phyloP scores from a whole-genome alignment of 2,329 filamentous ascomycete species.

The Claviceps sp. region DNA sequence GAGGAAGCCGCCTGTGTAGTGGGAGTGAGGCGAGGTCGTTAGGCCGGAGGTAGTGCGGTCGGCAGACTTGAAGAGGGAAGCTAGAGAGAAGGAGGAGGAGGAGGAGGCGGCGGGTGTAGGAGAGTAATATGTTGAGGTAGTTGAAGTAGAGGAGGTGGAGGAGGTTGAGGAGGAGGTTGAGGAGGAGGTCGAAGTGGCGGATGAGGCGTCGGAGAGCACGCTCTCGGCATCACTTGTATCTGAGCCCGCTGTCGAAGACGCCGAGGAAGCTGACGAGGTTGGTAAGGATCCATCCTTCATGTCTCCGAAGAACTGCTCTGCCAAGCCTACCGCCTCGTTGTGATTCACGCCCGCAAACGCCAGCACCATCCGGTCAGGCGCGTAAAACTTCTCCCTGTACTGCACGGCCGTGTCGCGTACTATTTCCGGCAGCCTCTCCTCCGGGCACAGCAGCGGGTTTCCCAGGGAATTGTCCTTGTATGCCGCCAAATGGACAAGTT shows the following conservation, averaged over 20 bases:
- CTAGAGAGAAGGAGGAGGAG: slow-evolving; percentile 26
- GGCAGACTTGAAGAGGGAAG: too few relatives aligned
- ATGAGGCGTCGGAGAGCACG: slow-evolving; percentile 19
- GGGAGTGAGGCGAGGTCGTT: slow-evolving; percentile 53
- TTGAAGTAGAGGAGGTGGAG: slow-evolving; percentile 16
- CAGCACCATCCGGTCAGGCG: slow-evolving; percentile 81
- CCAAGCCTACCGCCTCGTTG: slow-evolving; percentile 60
- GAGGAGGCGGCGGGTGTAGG: slow-evolving; percentile 19
- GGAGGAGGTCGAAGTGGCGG: slow-evolving; percentile 19
- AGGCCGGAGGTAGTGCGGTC: slow-evolving; percentile 7
- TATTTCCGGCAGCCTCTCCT: slow-evolving; percentile 66
- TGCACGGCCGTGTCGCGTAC: slow-evolving; percentile 57
- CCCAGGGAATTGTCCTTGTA: slow-evolving; percentile 94
- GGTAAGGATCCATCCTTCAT: slow-evolving; percentile 45
- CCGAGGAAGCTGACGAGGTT: not conserved
- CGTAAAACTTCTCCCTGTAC: slow-evolving; percentile 75
- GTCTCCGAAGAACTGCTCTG: slow-evolving; percentile 80
- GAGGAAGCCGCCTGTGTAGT: slow-evolving; percentile 90
- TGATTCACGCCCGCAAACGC: slow-evolving; percentile 91
- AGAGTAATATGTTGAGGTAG: slow-evolving; percentile 4
- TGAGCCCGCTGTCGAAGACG: slow-evolving; percentile 40
- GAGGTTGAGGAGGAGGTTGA: slow-evolving; percentile 14
- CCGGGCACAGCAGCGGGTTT: slow-evolving; percentile 82
- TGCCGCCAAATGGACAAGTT: slow-evolving; percentile 88
- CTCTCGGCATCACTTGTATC: slow-evolving; percentile 36